Conservation (phyloP, 2,329 filamentous ascomycete species). For the Botrytis byssoidea region DNA sequence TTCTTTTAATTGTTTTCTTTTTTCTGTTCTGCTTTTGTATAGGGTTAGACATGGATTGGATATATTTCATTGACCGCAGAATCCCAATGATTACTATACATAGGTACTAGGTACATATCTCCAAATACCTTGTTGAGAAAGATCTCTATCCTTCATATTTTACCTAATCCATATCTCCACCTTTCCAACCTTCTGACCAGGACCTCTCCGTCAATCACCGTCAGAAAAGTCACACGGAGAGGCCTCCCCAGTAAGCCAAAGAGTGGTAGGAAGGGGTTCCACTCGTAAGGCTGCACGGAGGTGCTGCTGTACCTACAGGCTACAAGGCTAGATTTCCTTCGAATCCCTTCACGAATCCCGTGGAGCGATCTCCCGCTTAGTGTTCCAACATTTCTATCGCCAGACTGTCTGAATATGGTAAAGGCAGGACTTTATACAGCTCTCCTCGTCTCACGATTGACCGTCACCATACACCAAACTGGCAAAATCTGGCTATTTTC, state of each 20-base stretch:
- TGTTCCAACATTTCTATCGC: not conserved
- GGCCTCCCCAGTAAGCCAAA: not conserved
- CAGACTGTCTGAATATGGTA: conserved; percentile 17
- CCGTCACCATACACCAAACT: conserved; percentile 1
- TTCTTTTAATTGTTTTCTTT: not conserved
- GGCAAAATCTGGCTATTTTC: conserved; percentile 1
- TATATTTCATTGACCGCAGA: not conserved
- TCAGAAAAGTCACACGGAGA: conserved; percentile 13
- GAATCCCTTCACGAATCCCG: conserved; percentile 7
- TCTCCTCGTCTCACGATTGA: conserved; percentile 16
- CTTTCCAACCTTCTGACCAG: conserved; percentile 16
- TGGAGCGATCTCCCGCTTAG: conserved; percentile 21
- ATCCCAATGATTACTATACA: not conserved
- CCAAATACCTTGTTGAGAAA: not conserved
- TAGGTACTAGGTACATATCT: not conserved
- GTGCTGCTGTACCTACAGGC: not conserved
- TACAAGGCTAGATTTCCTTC: conserved; percentile 20
- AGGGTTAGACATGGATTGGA: not conserved
- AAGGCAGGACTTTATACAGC: conserved; percentile 18
- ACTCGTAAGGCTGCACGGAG: conserved; percentile 23
- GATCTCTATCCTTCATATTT: not conserved
- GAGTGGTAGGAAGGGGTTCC: conserved; percentile 14
- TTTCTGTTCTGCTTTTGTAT: not conserved
- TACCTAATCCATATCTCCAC: conserved; percentile 4
- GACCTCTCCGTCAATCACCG: not conserved